A percentile compares a stretch with the other conserved stretches of the same genome.
These are phyloP conservation scores for Ceratobasidium sp. DNA, from an alignment of 1,284 basidiomycete genomes.

Conservation along the genomic window DNA sequence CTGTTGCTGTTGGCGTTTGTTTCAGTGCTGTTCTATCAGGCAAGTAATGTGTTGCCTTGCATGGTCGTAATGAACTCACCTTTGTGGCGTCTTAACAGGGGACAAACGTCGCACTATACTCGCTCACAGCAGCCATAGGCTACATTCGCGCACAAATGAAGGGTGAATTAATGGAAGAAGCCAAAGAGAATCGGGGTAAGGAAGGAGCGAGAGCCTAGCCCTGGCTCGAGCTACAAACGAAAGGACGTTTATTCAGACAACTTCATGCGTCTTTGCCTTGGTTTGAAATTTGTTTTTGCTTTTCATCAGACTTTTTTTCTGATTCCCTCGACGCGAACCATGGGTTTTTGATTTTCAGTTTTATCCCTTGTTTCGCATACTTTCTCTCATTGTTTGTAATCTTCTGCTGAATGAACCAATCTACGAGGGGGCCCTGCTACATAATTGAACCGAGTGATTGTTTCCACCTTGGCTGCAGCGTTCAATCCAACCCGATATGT, in stretches of 20 bases:
- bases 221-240: constrained; percentile 13
- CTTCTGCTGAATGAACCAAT: constrained; percentile 5
- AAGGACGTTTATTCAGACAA: background rate
- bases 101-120: constrained; percentile 80
- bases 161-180: constrained; percentile 75
- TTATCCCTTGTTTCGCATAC: constrained; percentile 2
- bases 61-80: background rate
- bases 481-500: background rate
- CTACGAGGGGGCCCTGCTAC: constrained; percentile 11
- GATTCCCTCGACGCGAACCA: background rate
- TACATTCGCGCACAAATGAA: constrained; percentile 73
- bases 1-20: constrained; percentile 75
- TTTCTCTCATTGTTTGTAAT: background rate
- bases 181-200: constrained; percentile 70
- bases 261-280: constrained; percentile 28
- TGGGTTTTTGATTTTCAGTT: background rate
- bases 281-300: constrained; percentile 1
- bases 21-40: constrained; percentile 83
- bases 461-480: background rate
- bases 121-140: constrained; percentile 73
- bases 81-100: constrained; percentile 64
- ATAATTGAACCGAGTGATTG: background rate
- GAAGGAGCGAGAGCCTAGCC: constrained; percentile 57
- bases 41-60: too few species aligned
- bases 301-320: background rate